A percentile compares a stretch with the other conserved stretches of the same genome.
Conservation (phyloP, 2,329 filamentous ascomycete genomes). For the Fusarium sp. region DNA sequence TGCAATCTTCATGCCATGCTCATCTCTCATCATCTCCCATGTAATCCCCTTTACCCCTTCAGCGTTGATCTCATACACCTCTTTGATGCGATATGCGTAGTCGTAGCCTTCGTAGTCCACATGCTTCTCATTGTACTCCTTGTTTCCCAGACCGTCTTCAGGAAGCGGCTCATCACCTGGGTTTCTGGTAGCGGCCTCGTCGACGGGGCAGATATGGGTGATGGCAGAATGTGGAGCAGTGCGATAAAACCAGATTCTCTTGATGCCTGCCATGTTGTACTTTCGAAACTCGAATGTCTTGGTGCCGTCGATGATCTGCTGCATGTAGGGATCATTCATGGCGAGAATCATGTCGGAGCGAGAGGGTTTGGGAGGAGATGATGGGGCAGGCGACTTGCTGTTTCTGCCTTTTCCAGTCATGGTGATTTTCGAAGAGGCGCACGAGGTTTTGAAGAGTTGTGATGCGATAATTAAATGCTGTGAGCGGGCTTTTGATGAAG, state of each 20-base stretch:
- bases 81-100: conserved; percentile 43
- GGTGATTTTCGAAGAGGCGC: not conserved
- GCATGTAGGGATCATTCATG: conserved; percentile 37
- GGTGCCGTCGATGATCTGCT: conserved; percentile 38
- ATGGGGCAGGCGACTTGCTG: not conserved
- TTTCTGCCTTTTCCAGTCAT: not conserved
- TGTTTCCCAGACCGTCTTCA: conserved; percentile 42
- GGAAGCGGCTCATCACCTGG: conserved; percentile 15
- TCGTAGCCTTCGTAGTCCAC: conserved; percentile 44
- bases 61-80: conserved; percentile 36
- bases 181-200: conserved; percentile 31
- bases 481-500: not conserved
- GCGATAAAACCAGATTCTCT: conserved; percentile 44
- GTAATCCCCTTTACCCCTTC: conserved; percentile 18
- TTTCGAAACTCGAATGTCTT: conserved; percentile 44
- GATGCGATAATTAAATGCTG: not conserved
- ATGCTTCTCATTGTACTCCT: conserved; percentile 41
- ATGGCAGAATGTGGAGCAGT: conserved; percentile 42
- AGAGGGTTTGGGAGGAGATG: not conserved
- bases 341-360: conserved; percentile 26
- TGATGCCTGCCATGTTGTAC: conserved; percentile 32
- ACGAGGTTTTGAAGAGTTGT: not conserved
- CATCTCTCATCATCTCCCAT: conserved; percentile 28
- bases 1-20: conserved; percentile 18
- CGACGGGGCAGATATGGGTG: conserved; percentile 42